These are phyloP conservation scores for Dryas drummondii DNA, from an alignment of 306 rosid species.

Conservation along the genomic window DNA sequence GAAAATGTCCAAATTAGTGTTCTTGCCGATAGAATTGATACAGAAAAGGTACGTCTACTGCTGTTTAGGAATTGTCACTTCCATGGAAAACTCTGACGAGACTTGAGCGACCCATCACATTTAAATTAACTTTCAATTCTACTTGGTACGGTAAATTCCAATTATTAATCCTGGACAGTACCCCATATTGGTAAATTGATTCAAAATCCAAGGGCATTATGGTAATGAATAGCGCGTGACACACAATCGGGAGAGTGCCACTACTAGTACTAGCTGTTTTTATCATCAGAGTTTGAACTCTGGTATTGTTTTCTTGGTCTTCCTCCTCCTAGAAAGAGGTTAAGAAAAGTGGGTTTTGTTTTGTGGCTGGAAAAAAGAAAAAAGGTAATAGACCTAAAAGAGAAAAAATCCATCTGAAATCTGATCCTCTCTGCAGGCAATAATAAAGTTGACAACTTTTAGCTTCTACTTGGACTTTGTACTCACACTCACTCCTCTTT, in stretches of 20 bases:
- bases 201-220: neutral
- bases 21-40: neutral
- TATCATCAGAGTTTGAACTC: too few relatives aligned
- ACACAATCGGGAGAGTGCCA: too few relatives aligned
- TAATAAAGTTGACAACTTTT: conserved; percentile 14
- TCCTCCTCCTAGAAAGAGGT: neutral
- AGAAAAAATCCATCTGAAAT: neutral
- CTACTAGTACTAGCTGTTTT: too few relatives aligned
- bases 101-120: neutral
- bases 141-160: conserved; percentile 3
- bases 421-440: neutral
- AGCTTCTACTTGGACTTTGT: conserved; percentile 13
- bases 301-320: neutral
- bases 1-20: conserved; percentile 6
- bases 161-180: neutral
- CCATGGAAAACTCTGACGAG: neutral
- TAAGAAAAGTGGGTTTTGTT: conserved; percentile 6
- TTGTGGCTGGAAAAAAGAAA: conserved; percentile 5
- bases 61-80: conserved; percentile 11
- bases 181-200: neutral
- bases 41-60: neutral
- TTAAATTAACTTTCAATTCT: neutral
- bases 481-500: too few relatives aligned
- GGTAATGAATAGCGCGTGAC: neutral
- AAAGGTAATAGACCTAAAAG: neutral